Conservation (phyloP, 208 protist genomes). For the Wallacemonas sp. region DNA sequence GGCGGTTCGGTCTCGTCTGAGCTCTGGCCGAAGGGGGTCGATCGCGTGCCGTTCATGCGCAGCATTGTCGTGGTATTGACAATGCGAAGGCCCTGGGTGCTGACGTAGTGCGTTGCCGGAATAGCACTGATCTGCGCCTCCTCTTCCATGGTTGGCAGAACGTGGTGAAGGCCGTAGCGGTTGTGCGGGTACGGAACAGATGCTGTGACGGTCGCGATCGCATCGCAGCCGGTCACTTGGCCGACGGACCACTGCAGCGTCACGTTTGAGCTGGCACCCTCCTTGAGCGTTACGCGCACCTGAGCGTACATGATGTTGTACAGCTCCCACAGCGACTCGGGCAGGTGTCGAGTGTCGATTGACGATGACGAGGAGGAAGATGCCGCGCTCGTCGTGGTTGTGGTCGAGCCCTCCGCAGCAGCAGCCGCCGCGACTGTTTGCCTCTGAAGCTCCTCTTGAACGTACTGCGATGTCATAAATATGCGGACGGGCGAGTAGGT, state of each 20-base stretch:
- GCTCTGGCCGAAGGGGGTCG: neutral
- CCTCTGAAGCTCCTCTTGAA: slow-evolving; percentile 12
- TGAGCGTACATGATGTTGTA: slow-evolving; percentile 14
- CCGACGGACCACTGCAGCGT: slow-evolving; percentile 36
- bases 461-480: neutral
- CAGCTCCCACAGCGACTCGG: slow-evolving; percentile 8
- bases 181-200: slow-evolving; percentile 24
- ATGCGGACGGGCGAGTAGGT: slow-evolving; percentile 13
- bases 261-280: slow-evolving; percentile 25
- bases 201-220: slow-evolving; percentile 22
- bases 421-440: neutral
- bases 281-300: slow-evolving; percentile 20
- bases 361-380: too few species aligned
- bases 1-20: neutral
- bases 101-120: slow-evolving; percentile 18
- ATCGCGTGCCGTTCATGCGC: neutral
- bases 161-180: slow-evolving; percentile 28
- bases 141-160: slow-evolving; percentile 30
- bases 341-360: neutral
- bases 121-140: slow-evolving; percentile 24
- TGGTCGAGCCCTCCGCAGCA: neutral
- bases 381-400: neutral
- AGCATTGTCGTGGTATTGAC: slow-evolving; percentile 26
- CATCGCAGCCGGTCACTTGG: slow-evolving; percentile 29
- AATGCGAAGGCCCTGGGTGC: slow-evolving; percentile 28